Evolutionary conservation across 331 rosid species (phyloP).

Genomic region (Quercus phellos): DNA sequence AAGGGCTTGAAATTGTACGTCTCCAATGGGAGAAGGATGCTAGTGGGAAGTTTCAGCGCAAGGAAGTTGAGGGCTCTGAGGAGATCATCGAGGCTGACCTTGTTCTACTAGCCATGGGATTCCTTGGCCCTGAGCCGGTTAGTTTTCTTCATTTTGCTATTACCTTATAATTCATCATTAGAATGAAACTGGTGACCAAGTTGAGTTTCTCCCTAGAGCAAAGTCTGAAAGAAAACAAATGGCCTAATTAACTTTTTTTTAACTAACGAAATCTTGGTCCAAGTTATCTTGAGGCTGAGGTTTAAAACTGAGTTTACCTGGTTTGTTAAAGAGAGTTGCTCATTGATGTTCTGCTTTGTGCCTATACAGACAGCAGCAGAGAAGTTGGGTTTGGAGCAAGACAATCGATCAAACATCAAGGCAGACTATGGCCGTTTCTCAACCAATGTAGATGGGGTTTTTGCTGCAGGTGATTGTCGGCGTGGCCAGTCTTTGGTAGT

Average conservation of each 20-base stretch:
- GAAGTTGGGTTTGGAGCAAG: conserved; percentile 71
- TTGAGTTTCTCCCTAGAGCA: not conserved
- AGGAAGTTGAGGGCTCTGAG: conserved; percentile 82
- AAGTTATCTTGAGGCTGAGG: not conserved
- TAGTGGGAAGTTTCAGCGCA: conserved; percentile 64
- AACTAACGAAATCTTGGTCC: not conserved
- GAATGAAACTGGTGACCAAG: not conserved
- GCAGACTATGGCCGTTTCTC: conserved; percentile 88
- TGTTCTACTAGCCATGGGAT: conserved; percentile 89
- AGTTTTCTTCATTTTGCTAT: conserved; percentile 26
- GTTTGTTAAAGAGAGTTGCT: not conserved
- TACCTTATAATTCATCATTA: not conserved
- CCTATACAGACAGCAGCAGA: conserved; percentile 58
- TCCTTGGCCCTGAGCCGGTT: conserved; percentile 91
- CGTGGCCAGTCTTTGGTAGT: conserved; percentile 93
- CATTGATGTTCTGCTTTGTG: not conserved
- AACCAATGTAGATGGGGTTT: conserved; percentile 66
- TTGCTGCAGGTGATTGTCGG: conserved; percentile 94
- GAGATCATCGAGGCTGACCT: conserved; percentile 82
- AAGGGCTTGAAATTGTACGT: conserved; percentile 75
- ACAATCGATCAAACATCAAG: conserved; percentile 81
- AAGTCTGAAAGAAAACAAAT: too few species aligned
- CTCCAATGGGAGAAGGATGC: conserved; percentile 88
- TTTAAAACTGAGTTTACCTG: not conserved
- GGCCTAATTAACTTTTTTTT: not conserved